Evolutionary conservation across 495 filamentous ascomycete species (phyloP), one percentile per base, ranked within the genome.

Genomic region (Ramalina peruviana): DNA sequence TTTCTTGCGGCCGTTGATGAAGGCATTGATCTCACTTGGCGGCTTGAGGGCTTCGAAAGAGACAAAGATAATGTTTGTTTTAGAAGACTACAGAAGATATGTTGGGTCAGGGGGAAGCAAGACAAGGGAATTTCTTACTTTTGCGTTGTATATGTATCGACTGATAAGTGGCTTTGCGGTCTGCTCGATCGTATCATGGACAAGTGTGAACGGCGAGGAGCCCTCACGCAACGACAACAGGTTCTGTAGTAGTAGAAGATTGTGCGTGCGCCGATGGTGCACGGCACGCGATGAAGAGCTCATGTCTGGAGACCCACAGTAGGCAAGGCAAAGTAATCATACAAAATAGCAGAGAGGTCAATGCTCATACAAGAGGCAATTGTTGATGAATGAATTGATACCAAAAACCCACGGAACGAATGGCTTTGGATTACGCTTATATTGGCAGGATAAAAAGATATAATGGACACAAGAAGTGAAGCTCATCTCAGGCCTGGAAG

Each of bases 101-200:
- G 53, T 36, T 40, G 46, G 11, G 12, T 11, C 33, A 44, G 13
- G 20, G 23, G 11, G 70, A 80, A 23, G 80, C 59, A 12, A 72
- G 62, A 57, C 72, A 72, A 48, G 40, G 13, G 33, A 42, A 7
- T 38, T 43, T 54, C 69, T 51, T 60, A 85, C 86, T 66, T 83
- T 86, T 38, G 86, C 86, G 57, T 85, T 72, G 48, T 69, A 68
- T 36, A 86, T 78, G 60, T 87, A 88, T 64, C 93, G 85, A 20
- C 69, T 66, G 3, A 90, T 52, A 33, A 95, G 63, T 6, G 82
- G 83, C 21, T 67, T 73, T 12, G 79, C 83, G 20, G 82, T 79
- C 65, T 95, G 90, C 64, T 93, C 88, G 37, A 95, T 64, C 15
- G 76, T 84, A 66, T 96, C 90, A 48, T 92, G 70, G 7, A 97